Evolutionary conservation across 306 rosid genomes (phyloP).

Genomic region (Cicer chorassanicum): DNA sequence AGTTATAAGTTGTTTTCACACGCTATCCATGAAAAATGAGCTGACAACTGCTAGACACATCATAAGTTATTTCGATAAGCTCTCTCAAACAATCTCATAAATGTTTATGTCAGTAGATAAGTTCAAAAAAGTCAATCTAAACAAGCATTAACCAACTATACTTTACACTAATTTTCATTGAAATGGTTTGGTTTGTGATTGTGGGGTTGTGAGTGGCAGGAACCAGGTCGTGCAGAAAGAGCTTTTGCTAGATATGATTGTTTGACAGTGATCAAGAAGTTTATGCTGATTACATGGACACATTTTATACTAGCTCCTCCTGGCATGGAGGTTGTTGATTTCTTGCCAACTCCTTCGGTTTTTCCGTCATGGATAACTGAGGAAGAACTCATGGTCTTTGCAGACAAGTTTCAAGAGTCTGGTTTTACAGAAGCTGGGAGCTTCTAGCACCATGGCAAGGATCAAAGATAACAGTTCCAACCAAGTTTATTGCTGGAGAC

Average conservation of each 20-base stretch:
- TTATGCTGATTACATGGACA: slow-evolving; percentile 46
- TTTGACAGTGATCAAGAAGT: slow-evolving; percentile 74
- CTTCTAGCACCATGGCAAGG: slow-evolving; percentile 58
- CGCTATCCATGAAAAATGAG: no score
- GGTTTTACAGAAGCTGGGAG: slow-evolving; percentile 58
- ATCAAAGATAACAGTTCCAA: slow-evolving; percentile 51
- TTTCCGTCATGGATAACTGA: slow-evolving; percentile 77
- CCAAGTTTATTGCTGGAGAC: slow-evolving; percentile 49
- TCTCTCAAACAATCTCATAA: no score
- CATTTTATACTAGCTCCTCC: slow-evolving; percentile 54
- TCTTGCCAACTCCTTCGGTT: slow-evolving; percentile 60
- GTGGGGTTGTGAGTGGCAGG: slow-evolving; percentile 48
- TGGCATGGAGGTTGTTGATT: slow-evolving; percentile 75
- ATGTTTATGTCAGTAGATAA: no score
- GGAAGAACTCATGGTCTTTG: no score
- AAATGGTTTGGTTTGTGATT: background rate
- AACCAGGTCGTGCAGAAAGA: slow-evolving; percentile 82
- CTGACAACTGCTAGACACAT: no score
- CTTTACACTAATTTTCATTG: background rate
- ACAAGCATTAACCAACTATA: background rate
- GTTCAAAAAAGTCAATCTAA: no score
- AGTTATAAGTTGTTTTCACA: no score
- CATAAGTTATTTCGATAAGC: no score
- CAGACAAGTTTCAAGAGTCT: no score
- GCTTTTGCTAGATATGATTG: slow-evolving; percentile 83